phyloP scores from a whole-genome alignment of 306 rosid genomes.

The Trichosanthes cucumerina region DNA sequence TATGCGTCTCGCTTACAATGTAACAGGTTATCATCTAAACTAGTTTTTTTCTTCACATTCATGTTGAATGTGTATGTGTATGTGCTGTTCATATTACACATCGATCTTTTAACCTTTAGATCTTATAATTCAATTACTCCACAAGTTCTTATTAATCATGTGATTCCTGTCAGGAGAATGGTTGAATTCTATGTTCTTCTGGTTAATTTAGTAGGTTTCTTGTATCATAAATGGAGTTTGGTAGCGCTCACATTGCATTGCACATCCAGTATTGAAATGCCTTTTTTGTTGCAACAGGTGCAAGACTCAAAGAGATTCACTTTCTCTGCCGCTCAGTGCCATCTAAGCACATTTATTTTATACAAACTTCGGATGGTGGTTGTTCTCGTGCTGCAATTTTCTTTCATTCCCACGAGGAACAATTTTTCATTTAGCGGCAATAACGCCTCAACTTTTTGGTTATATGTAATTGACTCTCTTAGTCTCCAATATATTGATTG shows the following conservation, averaged over 20 bases:
- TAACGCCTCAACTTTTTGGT: not conserved
- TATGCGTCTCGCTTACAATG: slow-evolving; percentile 87
- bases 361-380: not conserved
- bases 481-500: not conserved
- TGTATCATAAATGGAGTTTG: not conserved
- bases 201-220: not conserved
- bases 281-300: slow-evolving; percentile 46
- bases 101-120: not conserved
- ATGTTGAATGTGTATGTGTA: not conserved
- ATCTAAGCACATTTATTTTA: slow-evolving; percentile 24
- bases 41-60: not conserved
- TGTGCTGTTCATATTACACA: not conserved
- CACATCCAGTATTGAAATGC: slow-evolving; percentile 1
- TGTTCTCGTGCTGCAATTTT: not conserved
- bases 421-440: not conserved
- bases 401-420: not conserved
- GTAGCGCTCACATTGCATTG: not conserved
- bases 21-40: slow-evolving; percentile 52
- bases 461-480: not conserved
- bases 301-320: slow-evolving; percentile 51
- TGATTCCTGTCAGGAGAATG: not conserved
- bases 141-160: not conserved
- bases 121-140: not conserved
- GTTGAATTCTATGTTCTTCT: not conserved
- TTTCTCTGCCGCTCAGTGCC: slow-evolving; percentile 49